Base-by-base conservation (phyloP, 768 basidiomycete genomes). In the Calocybe gangraenosa region DNA sequence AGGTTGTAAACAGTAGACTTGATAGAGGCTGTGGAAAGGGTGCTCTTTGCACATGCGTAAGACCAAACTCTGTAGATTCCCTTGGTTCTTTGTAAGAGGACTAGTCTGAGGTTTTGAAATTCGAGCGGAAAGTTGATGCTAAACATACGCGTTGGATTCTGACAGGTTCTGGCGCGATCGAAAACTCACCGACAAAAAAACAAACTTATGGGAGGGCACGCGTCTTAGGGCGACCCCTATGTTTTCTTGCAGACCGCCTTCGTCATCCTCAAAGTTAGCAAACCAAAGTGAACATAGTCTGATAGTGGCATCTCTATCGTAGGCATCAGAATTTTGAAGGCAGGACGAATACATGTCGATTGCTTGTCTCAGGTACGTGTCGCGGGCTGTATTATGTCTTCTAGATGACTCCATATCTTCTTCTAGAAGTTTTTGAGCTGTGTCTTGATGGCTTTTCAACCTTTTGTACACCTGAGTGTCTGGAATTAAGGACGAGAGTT, bases 251-350 rank as follows among this genome's bases (percentile, higher is more conserved):
- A 73, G 52, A 13, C 75, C 75, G 18, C 79, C 62, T 36, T 65
- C 36, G 59, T 46, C 63, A 50, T 82, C 76, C 33, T 86, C 79
- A 51, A 92, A 87, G 56, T 92, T 90, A 1, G 86, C 79, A 50
- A 97, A 82, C 96, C 95, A 98, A 2, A 98, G 74, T 1, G 94
- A 93, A 52, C 82, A 84, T 21, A 99, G 71, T 9, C 91, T 81
- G 42, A 92, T 87, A 3, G 85, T 71, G 0, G 79, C 82, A 42
- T 87, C 81, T 44, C 84, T 82, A 58, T 98, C 90, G 50, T 80
- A 84, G 0, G 65, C 65, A 54, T 92, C 84, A 0, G 88, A 87
- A 0, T 73, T 61, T 21, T 76, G 67, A 31, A 99, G 72, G 48
- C 84, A 84, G 14, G 71, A 76, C 2, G 92, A 84, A 64, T 91